Evolutionary conservation across 2,329 filamentous ascomycete genomes (phyloP), one percentile per base, ranked within the genome.

Genomic region (Cordyceps cicadae): DNA sequence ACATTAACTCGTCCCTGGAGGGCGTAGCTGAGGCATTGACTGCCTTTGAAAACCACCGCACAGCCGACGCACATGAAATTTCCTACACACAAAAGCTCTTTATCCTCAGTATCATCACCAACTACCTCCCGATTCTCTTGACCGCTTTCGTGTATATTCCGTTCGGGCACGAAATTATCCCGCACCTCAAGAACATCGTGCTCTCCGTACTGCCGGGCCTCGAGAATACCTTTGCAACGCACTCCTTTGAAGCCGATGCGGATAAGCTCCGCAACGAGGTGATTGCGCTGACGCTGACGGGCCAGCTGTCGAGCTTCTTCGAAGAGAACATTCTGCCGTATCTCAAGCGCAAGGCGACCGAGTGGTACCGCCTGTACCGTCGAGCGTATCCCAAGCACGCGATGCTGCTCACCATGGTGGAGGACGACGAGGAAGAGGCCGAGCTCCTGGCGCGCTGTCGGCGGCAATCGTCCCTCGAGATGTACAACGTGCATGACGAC

Each of bases 81-180:
- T 86, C 87, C 0, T 78, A 89, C 65, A 89, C 87, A 0, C 83
- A 87, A 63, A 92, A 92, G 77, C 81, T 88, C 8, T 91, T 92
- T 62, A 79, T 90, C 39, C 81, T 92, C 69, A 89, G 88, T 76
- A 90, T 91, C 75, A 89, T 92, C 72, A 90, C 88, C 14, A 88
- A 89, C 4, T 92, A 92, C 69, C 78, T 91, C 1, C 87, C 87
- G 0, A 87, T 90, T 51, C 81, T 91, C 63, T 76, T 92, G 7
- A 92, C 88, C 0, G 88, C 89, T 0, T 92, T 92, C 67, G 81
- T 92, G 56, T 92, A 92, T 68, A 86, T 92, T 1, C 89, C 89
- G 0, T 89, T 90, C 64, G 88, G 87, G 32, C 80, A 80, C 50
- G 71, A 82, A 19, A 81, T 91, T 2, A 83, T 90, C 0, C 88